Evolutionary conservation across 768 basidiomycete species (phyloP).

Genomic region (Daedaleopsis nitida): DNA sequence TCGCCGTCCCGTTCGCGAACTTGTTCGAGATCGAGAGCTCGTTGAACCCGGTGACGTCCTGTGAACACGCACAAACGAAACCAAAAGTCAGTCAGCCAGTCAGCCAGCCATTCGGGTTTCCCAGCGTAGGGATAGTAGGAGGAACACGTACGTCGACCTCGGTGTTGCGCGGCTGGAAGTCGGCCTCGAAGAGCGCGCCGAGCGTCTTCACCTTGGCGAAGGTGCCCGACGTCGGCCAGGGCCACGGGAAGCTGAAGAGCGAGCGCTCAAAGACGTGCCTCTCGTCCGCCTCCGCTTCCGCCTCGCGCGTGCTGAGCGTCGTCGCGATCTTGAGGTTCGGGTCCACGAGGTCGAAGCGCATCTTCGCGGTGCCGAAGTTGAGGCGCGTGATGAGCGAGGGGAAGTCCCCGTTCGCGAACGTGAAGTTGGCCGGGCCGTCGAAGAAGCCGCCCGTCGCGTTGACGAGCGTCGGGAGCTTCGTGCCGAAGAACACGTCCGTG

Average conservation of each 20-base stretch:
- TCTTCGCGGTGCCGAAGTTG: conserved; percentile 50
- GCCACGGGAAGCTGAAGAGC: conserved; percentile 42
- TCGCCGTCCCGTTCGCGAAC: conserved; percentile 42
- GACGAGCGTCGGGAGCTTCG: conserved; percentile 43
- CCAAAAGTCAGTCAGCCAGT: not conserved
- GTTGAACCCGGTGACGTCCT: conserved; percentile 35
- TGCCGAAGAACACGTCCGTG: conserved; percentile 49
- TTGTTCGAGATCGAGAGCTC: conserved; percentile 27
- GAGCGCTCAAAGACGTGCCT: conserved; percentile 22
- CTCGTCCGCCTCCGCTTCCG: not conserved
- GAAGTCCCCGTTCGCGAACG: conserved; percentile 44
- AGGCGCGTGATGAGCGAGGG: conserved; percentile 42
- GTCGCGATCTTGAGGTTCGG: conserved; percentile 42
- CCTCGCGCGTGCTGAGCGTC: conserved; percentile 37
- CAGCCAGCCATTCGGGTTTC: too few species aligned
- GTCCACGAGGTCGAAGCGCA: conserved; percentile 52
- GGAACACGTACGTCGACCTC: conserved; percentile 25
- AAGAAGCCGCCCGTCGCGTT: conserved; percentile 45
- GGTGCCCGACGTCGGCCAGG: conserved; percentile 33
- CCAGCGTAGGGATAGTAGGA: too few species aligned
- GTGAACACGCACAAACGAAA: too few species aligned
- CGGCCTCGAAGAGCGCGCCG: conserved; percentile 49
- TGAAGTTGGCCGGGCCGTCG: conserved; percentile 44
- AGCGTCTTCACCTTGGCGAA: conserved; percentile 41
- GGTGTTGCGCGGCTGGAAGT: conserved; percentile 51